Evolutionary conservation across 139 green algal genomes (phyloP).

Genomic region (Volvox reticuliferus): DNA sequence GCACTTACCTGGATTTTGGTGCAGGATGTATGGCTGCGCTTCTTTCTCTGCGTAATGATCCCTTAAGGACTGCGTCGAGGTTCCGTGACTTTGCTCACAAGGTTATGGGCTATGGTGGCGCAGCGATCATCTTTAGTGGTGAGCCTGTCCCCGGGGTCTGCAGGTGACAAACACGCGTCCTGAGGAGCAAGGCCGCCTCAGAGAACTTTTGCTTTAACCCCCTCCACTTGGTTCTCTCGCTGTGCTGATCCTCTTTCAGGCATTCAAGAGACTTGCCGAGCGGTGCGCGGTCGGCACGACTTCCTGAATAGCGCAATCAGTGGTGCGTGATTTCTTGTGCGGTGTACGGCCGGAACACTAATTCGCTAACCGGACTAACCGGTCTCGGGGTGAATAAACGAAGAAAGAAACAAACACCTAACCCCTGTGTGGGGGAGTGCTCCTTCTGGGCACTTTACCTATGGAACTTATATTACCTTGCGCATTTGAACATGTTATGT

Average conservation of each 20-base stretch:
- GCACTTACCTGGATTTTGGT: background rate
- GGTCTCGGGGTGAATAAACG: too few relatives aligned
- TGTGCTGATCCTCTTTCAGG: background rate
- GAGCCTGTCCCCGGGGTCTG: background rate
- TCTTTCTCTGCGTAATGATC: conserved; percentile 7
- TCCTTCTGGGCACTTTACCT: too few relatives aligned
- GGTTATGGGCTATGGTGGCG: conserved; percentile 3
- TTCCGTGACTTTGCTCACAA: conserved; percentile 9
- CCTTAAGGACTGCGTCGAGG: background rate
- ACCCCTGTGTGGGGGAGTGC: too few relatives aligned
- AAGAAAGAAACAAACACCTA: too few relatives aligned
- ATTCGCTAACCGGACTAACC: too few relatives aligned
- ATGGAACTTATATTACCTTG: background rate
- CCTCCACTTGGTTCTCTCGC: too few relatives aligned
- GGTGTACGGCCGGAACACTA: too few relatives aligned
- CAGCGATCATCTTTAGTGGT: conserved; percentile 30
- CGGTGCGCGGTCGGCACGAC: conserved; percentile 18
- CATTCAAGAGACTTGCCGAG: conserved; percentile 2
- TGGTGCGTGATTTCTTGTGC: background rate
- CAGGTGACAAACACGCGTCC: too few relatives aligned
- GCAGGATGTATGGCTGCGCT: conserved; percentile 18
- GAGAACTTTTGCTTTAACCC: too few relatives aligned
- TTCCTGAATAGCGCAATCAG: conserved; percentile 32
- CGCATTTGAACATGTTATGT: background rate
- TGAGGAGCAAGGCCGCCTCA: too few relatives aligned